Conservation (phyloP, 2,329 filamentous ascomycete genomes). For the Elsinoe arachidis region DNA sequence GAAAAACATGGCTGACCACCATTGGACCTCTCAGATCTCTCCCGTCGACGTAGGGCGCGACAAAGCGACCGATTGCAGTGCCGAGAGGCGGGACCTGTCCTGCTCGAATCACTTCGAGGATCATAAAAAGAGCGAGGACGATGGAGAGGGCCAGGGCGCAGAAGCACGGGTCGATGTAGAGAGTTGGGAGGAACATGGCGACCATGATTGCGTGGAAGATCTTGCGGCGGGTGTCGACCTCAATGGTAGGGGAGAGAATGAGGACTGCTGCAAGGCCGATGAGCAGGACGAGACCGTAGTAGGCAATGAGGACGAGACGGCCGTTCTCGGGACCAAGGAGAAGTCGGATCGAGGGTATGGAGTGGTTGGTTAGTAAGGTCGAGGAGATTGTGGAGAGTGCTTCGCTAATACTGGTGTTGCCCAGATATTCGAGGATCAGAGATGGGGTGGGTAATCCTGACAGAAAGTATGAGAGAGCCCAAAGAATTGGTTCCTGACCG, state of each 20-base stretch:
- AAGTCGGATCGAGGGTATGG: constrained; percentile 51
- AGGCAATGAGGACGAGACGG: constrained; percentile 65
- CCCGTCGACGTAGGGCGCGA: constrained; percentile 90
- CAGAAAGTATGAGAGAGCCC: constrained; percentile 83
- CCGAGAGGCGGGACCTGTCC: constrained; percentile 86
- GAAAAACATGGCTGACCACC: constrained; percentile 91
- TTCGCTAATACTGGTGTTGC: constrained; percentile 23
- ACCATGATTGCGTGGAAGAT: constrained; percentile 99
- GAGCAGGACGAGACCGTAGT: constrained; percentile 63
- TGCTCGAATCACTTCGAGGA: constrained; percentile 82
- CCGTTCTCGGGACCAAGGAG: constrained; percentile 69
- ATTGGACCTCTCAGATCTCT: constrained; percentile 87
- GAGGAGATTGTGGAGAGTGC: constrained; percentile 60
- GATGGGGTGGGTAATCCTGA: constrained; percentile 67
- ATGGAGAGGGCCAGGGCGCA: constrained; percentile 70
- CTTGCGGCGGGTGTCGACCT: constrained; percentile 92
- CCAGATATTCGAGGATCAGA: constrained; percentile 58
- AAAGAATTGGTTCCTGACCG: constrained; percentile 75
- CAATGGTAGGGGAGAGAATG: constrained; percentile 69
- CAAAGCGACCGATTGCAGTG: constrained; percentile 73
- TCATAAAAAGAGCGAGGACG: constrained; percentile 72
- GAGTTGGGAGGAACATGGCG: constrained; percentile 80
- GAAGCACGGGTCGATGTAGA: constrained; percentile 79
- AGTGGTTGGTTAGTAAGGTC: constrained; percentile 68
- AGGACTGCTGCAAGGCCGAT: constrained; percentile 67